Base-by-base conservation (phyloP, 768 basidiomycete species). In the Xerocomellus dryophilus region DNA sequence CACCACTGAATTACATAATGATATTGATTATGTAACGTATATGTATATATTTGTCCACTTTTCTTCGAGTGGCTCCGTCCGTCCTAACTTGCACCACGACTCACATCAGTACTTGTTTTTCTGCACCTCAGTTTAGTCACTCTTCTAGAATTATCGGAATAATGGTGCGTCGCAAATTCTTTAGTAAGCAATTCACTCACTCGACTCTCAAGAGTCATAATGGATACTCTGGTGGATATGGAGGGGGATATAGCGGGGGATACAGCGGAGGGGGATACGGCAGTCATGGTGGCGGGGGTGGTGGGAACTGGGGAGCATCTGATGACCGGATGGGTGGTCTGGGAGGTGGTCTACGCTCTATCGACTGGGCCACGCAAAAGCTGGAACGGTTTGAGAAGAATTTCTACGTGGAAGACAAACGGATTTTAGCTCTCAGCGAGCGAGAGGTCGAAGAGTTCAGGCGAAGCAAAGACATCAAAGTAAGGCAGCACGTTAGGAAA, bases 301-400 rank as follows among this genome's bases (percentile, higher is more conserved):
- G 64, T 2, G 65, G 68, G n/a, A 62, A 62, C 39, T 73, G 73
- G 43, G 73, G 73, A 0, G 74, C 76, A 23, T 57, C 66, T 15
- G 73, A 74, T 7, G 90, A 93, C 71, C 84, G 77, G 64, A 93
- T 93, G 89, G 77, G 81, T 46, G 80, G 79, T 66, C 81, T 98
- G 17, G 95, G 96, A 34, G 84, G 87, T 38, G 82, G 89, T 43
- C 80, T 98, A 49, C 84, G 85, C 57, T 78, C 78, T 47, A 85
- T 97, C 51, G 92, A 98, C 74, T 99, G 97, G 97, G 70, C 76
- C 49, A 72, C 72, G 39, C 77, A 83, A 43, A 84, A 84, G 56
- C 75, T 97, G 52, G 80, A 85, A 64, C 86, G 81, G 62, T 98
- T 99, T 61, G 96, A 98, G 74, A 99, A 98, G 78, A 98, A 98